Evolutionary conservation across 768 basidiomycete genomes (phyloP).

Genomic region (Collybia nuda): DNA sequence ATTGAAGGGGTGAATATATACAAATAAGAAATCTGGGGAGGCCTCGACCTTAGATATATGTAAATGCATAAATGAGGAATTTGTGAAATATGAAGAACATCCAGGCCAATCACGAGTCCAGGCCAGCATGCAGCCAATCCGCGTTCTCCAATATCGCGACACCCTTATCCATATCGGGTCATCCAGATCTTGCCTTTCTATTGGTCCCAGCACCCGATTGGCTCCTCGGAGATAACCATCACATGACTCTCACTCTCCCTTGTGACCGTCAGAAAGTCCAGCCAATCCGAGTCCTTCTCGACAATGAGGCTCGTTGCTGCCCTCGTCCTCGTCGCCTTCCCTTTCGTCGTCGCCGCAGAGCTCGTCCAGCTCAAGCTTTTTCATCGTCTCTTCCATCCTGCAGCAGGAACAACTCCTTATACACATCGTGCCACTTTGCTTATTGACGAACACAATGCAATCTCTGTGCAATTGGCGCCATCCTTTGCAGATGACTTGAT

Average conservation of each 20-base stretch:
- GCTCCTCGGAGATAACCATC: too few relatives aligned
- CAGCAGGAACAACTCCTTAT: conserved; percentile 36
- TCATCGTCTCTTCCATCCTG: conserved; percentile 57
- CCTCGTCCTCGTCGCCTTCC: conserved; percentile 9
- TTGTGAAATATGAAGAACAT: conserved; percentile 2
- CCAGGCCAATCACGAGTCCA: conserved; percentile 16
- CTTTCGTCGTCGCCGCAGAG: conserved; percentile 10
- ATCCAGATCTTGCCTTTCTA: too few relatives aligned
- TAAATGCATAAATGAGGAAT: neutral
- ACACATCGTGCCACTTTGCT: conserved; percentile 39
- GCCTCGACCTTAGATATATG: conserved; percentile 6
- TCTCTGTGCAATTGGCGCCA: conserved; percentile 39
- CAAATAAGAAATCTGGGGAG: conserved; percentile 4
- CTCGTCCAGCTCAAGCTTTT: conserved; percentile 29
- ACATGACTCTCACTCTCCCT: too few relatives aligned
- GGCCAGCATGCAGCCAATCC: conserved; percentile 21
- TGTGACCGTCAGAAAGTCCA: too few relatives aligned
- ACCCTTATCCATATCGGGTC: too few relatives aligned
- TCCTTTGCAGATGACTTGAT: conserved; percentile 45
- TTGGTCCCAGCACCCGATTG: too few relatives aligned
- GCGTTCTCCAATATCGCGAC: too few relatives aligned
- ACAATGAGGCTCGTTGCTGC: conserved; percentile 6
- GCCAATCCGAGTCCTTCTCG: too few relatives aligned
- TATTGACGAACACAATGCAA: conserved; percentile 30
- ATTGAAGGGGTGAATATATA: conserved; percentile 6